Percentiles rank a stretch among this genome's conserved stretches.
phyloP scores from a whole-genome alignment of 108 stramenopile species.

The Pseudonitzschia pungens region DNA sequence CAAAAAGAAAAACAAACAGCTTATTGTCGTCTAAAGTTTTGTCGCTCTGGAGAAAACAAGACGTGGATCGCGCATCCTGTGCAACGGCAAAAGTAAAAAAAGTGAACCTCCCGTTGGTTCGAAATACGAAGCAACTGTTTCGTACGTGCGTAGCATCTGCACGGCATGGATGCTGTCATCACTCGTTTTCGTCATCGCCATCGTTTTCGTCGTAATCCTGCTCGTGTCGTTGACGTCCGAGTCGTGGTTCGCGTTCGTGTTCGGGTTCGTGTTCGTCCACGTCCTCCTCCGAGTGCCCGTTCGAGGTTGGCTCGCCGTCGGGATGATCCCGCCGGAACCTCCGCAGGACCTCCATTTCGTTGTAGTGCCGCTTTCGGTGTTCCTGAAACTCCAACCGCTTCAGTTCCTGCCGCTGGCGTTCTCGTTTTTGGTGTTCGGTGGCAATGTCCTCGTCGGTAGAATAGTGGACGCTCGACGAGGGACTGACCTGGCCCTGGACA shows the following conservation, averaged over 20 bases:
- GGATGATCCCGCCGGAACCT: slow-evolving; percentile 70
- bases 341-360: slow-evolving; percentile 82
- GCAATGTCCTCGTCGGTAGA: slow-evolving; percentile 16
- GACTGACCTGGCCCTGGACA: slow-evolving; percentile 28
- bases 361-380: slow-evolving; percentile 85
- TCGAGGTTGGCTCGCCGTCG: slow-evolving; percentile 22
- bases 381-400: slow-evolving; percentile 61
- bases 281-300: not conserved
- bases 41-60: too few relatives aligned
- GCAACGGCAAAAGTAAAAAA: too few relatives aligned
- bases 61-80: too few relatives aligned
- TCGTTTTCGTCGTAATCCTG: slow-evolving; percentile 1
- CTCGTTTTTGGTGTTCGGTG: slow-evolving; percentile 37
- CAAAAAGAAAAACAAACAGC: too few relatives aligned
- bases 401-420: slow-evolving; percentile 50
- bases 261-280: too few relatives aligned
- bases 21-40: too few relatives aligned
- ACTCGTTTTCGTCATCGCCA: slow-evolving; percentile 2
- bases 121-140: too few relatives aligned
- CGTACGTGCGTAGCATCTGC: too few relatives aligned
- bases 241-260: not conserved
- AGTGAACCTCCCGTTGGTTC: too few relatives aligned
- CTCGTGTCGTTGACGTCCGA: not conserved
- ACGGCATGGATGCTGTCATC: too few relatives aligned
- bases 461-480: too few relatives aligned